Evolutionary conservation across 2,329 filamentous ascomycete genomes (phyloP), one percentile per base, ranked within the genome.

Genomic region (Aureobasidium sp.): DNA sequence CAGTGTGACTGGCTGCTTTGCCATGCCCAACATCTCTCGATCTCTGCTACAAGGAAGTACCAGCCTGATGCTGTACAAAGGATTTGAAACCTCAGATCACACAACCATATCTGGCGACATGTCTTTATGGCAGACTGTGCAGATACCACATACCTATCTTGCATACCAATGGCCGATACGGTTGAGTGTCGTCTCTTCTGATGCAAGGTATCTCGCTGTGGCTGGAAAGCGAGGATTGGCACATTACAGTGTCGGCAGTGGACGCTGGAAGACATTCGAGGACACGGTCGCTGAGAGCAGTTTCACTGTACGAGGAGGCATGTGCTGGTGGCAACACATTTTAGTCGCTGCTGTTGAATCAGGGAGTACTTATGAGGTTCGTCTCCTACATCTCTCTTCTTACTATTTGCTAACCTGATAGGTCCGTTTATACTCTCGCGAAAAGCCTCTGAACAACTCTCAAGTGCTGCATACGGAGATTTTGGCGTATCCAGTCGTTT

Each of bases 301-400:
- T 58, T 98, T 98, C 65, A 83, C 89, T 21, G 88, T 98, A 12
- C 79, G 90, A 58, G 93, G 93, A 44, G 93, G 93, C 6, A 95
- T 98, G 90, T 97, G 91, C 67, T 98, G 93, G 93, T 90, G 95
- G 66, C 90, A 95, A 60, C 91, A 98, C 69, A 87, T 97, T 27
- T 76, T 98, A 16, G 88, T 97, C 53, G 90, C 90, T 34, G 90
- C 91, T 3, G 85, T 96, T n/a, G 93, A 98, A 68, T 84, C 82
- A 51, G 87, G 86, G 60, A 80, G 84, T 59, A 83, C 83, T 19
- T 90, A 90, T 62, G 86, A 95, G 73, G 79, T 80, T 69, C 55
- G 66, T 56, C 8, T 19, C n/a, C 19, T 16, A 11, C 11, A 29
- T 39, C 6, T 22, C 11, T 16, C 2, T 19, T 19, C 50, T 14